Evolutionary conservation across 2,329 filamentous ascomycete genomes (phyloP), one percentile per base, ranked within the genome.

Genomic region (Colletotrichum sp.): DNA sequence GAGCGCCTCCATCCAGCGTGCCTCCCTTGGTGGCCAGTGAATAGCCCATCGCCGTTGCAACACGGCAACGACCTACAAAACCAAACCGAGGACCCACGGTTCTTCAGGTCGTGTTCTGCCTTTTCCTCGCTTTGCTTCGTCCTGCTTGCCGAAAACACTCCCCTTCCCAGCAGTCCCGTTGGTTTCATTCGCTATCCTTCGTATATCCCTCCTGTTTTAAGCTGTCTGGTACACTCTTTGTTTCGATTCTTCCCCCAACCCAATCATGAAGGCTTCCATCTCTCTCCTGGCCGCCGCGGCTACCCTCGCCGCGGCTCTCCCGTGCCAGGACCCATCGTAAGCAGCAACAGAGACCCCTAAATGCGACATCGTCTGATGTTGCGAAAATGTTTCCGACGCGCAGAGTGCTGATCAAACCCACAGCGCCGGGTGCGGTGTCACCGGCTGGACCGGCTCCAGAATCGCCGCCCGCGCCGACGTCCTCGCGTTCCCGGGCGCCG

Each of bases 401-500:
- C 39, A 12, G 18, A 48, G n/a, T 26, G 39, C 66, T 74, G 21
- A 73, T 21, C n/a, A 34, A 65, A 74, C 59, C 48, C 10, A 21
- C n/a, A 74, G 71, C 14, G 57, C 59, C 21, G 36, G 30, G 12
- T 74, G 59, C n/a, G 59, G 30, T 24, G 60, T 70, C 14, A 57
- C 28, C 30, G 61, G 28, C 67, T 74, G 67, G 69, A 52, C 30
- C 59, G 73, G 70, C 64, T 65, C 64, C 14, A 73, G 64, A 59
- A 24, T 75, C n/a, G 63, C 59, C 48, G 63, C 59, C 64, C 73
- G 73, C 59, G 63, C 57, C 16, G 59, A 73, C 34, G 64, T 64
- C 57, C 71, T 65, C 88, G 88, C 88, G 52, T 90, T 90, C 78
- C 87, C 87, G 4, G 87, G 88, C 24, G 88, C 88, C 12, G 87